Evolutionary conservation across 352 stramenopile genomes (phyloP), one percentile per base, ranked within the genome.

Genomic region (Phytophthora pini): DNA sequence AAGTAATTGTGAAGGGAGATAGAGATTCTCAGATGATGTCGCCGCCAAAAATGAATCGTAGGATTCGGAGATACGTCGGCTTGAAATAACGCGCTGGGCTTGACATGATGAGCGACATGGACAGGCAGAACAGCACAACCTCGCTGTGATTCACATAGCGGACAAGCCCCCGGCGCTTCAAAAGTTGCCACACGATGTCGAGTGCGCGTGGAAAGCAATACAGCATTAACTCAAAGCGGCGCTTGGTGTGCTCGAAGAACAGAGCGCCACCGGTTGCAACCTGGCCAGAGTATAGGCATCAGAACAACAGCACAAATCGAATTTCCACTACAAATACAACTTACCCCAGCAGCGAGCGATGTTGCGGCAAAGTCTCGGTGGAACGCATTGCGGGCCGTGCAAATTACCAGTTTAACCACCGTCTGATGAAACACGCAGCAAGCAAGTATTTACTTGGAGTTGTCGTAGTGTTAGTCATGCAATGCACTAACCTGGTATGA

Each of bases 31-130:
- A 92, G 78, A 92, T 85, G 74, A 87, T 87, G 56, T 87, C 72
- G 50, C 71, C 73, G 36, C 88, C 88, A 72, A 96, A 96, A 69
- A 94, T 72, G 58, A 96, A 96, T 32, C 84, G 81, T 55, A 94
- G 49, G 57, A 94, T 90, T 49, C 76, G 68, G 17, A 93, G 73
- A 61, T 96, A 94, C 38, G 88, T 94, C 24, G 86, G 83, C 64
- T 96, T 96, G 69, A 96, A 92, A 68, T 93, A 82, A 58, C 82
- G 64, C 2, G 86, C 65, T n/a, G 86, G 85, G 22, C 74, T 86
- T 40, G 86, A 93, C 84, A 94, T 92, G 70, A 94, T 94, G 36
- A 86, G 65, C 12, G 86, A 82, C 72, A 96, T 91, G 31, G 88
- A 94, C 31, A 96, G 50, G 52, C 83, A 94, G 62, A 96, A 96